phyloP scores from a whole-genome alignment of 495 filamentous ascomycete genomes.

The Penicillium angulare region DNA sequence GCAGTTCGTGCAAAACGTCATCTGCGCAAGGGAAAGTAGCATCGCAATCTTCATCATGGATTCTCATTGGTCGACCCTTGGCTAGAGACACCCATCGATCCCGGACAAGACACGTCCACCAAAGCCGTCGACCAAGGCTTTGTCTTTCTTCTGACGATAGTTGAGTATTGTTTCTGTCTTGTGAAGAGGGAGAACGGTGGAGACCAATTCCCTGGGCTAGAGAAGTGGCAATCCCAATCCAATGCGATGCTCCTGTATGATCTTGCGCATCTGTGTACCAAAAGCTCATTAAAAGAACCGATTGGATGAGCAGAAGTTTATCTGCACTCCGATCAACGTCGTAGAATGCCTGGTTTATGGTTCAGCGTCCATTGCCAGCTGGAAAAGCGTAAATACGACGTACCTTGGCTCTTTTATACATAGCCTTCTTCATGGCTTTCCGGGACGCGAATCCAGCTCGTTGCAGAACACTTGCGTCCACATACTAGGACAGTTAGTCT shows the following conservation, averaged over 20 bases:
- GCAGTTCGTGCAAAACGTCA: background rate
- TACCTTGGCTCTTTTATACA: slow-evolving; percentile 3
- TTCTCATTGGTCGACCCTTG: slow-evolving; percentile 2
- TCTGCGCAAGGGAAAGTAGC: background rate
- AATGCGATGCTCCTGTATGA: slow-evolving; percentile 2
- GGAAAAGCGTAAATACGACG: background rate
- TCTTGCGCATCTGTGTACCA: slow-evolving; percentile 5
- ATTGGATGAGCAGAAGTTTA: slow-evolving; percentile 2
- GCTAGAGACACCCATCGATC: slow-evolving; percentile 4
- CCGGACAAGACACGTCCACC: slow-evolving; percentile 2
- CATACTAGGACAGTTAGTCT: background rate
- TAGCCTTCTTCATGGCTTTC: slow-evolving; percentile 3
- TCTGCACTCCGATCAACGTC: slow-evolving; percentile 4
- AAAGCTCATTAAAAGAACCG: slow-evolving; percentile 2
- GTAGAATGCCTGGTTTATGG: background rate
- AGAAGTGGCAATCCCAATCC: slow-evolving; percentile 4
- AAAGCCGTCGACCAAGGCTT: background rate
- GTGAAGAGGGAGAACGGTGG: background rate
- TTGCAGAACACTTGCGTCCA: background rate
- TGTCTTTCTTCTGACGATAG: background rate
- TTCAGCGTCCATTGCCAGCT: too few species aligned
- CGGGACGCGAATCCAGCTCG: background rate
- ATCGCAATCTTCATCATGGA: slow-evolving; percentile 6
- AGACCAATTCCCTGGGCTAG: slow-evolving; percentile 2
- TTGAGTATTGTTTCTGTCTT: background rate